A percentile compares a stretch with the other conserved stretches of the same genome.
Conservation (phyloP, 441 rosid genomes). For the Sinapis alba region DNA sequence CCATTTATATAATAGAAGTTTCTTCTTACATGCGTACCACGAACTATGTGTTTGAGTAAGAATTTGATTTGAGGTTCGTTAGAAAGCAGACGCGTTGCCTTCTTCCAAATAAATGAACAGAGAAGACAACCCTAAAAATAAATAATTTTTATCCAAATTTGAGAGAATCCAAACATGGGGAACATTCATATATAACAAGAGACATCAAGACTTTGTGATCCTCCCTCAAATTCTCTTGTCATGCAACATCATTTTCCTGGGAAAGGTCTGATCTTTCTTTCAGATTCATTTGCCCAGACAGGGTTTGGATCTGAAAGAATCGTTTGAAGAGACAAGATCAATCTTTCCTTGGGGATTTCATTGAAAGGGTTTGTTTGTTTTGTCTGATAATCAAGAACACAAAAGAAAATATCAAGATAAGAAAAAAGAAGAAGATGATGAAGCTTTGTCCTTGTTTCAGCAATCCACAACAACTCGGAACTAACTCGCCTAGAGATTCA, state of each 20-base stretch:
- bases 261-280: constrained; percentile 43
- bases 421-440: constrained; percentile 21
- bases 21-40: constrained; percentile 28
- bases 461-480: constrained; percentile 12
- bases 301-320: constrained; percentile 44
- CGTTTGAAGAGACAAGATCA: constrained; percentile 13
- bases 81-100: constrained; percentile 31
- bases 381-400: constrained; percentile 28
- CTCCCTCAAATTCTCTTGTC: constrained; percentile 38
- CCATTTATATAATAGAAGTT: background rate
- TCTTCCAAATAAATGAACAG: constrained; percentile 26
- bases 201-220: constrained; percentile 35
- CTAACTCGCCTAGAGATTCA: constrained; percentile 36
- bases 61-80: constrained; percentile 26
- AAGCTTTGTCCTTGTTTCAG: constrained; percentile 42
- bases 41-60: constrained; percentile 26
- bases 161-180: constrained; percentile 34
- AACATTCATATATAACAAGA: constrained; percentile 35
- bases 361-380: constrained; percentile 11
- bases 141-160: constrained; percentile 22
- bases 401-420: background rate
- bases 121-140: constrained; percentile 35
- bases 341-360: constrained; percentile 34
- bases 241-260: constrained; percentile 34
- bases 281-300: constrained; percentile 36